Evolutionary conservation across 1,284 basidiomycete species (phyloP).

Genomic region (Tranzscheliella williamsii): DNA sequence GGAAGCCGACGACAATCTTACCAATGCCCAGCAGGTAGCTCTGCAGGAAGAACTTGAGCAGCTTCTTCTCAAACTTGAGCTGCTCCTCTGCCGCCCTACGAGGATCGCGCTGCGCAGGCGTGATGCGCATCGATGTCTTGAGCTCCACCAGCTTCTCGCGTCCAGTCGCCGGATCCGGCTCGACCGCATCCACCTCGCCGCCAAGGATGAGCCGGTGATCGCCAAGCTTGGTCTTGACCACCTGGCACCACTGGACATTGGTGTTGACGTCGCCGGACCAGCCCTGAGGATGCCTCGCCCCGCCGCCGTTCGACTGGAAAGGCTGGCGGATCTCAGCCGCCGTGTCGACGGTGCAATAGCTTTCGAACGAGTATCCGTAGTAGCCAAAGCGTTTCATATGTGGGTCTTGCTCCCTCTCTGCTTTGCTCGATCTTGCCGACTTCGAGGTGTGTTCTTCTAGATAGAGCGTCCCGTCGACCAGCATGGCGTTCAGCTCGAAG

Average conservation of each 20-base stretch:
- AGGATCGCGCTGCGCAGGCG: conserved; percentile 5
- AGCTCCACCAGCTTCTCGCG: conserved; percentile 73
- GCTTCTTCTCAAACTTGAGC: conserved; percentile 74
- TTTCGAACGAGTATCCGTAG: conserved; percentile 76
- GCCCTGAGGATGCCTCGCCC: conserved; percentile 9
- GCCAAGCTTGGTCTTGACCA: conserved; percentile 86
- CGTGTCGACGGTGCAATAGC: conserved; percentile 71
- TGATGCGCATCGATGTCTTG: conserved; percentile 85
- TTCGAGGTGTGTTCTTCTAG: conserved; percentile 77
- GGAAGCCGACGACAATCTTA: conserved; percentile 83
- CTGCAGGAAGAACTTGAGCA: conserved; percentile 83
- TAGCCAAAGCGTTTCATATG: conserved; percentile 7
- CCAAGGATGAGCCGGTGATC: conserved; percentile 80
- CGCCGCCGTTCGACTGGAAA: not conserved
- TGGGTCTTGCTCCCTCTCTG: conserved; percentile 43
- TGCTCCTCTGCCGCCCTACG: conserved; percentile 7
- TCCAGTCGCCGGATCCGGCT: conserved; percentile 3
- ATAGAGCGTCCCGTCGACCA: conserved; percentile 70
- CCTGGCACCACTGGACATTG: conserved; percentile 92
- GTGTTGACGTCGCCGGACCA: conserved; percentile 90
- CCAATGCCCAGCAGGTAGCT: conserved; percentile 89
- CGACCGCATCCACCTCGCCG: conserved; percentile 91
- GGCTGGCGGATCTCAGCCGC: conserved; percentile 4
- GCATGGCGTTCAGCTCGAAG: conserved; percentile 60
- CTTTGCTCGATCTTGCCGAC: conserved; percentile 70